A percentile compares a stretch with the other conserved stretches of the same genome.
Conservation (phyloP, 208 protist genomes). For the Leishmania amazonensis region DNA sequence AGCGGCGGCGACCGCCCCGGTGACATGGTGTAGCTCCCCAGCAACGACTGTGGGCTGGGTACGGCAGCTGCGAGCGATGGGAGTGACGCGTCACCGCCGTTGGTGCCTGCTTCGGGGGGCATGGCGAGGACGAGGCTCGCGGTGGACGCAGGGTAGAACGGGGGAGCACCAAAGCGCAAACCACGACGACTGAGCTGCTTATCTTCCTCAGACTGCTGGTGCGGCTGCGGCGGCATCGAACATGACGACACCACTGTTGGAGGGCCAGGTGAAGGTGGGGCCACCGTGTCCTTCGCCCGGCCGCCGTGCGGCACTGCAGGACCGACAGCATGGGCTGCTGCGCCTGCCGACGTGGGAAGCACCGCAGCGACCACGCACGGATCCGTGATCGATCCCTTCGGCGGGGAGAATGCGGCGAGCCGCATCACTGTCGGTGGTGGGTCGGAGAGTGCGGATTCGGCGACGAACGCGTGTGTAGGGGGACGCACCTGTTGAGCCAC, state of each 20-base stretch:
- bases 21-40: neutral
- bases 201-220: constrained; percentile 11
- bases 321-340: neutral
- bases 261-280: neutral
- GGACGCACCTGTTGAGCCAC: neutral
- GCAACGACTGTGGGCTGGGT: neutral
- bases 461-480: neutral
- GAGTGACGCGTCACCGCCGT: neutral
- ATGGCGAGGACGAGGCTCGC: neutral
- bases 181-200: constrained; percentile 16
- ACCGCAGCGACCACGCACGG: neutral
- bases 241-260: neutral
- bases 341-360: neutral
- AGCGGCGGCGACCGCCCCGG: neutral
- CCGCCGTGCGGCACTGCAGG: neutral
- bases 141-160: constrained; percentile 3
- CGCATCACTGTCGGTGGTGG: neutral
- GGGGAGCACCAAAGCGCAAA: constrained; percentile 8
- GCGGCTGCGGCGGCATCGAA: neutral
- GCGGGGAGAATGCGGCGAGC: neutral
- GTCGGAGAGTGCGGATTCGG: neutral
- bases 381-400: neutral
- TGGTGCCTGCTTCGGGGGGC: neutral
- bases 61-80: neutral
- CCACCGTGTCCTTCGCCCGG: neutral